These are phyloP conservation scores for Tripterygium wilfordii DNA, from an alignment of 177 flowering plant genomes.

Conservation along the genomic window DNA sequence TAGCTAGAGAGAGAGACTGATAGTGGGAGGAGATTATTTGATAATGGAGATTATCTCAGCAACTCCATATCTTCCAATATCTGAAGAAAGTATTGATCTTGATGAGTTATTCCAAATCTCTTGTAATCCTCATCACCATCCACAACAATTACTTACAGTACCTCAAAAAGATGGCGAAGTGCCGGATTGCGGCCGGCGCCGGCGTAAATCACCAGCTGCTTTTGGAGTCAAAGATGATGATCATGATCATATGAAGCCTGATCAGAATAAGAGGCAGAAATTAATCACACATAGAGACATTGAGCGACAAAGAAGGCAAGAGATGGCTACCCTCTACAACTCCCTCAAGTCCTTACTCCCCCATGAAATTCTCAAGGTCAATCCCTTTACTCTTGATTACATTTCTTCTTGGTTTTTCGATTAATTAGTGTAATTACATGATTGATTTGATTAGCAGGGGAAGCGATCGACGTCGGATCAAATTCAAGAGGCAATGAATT, in stretches of 20 bases:
- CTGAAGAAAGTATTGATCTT: no score
- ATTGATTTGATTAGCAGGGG: conserved; percentile 33
- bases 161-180: conserved; percentile 3
- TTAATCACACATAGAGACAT: conserved; percentile 25
- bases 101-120: no score
- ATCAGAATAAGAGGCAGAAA: conserved; percentile 15
- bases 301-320: conserved; percentile 36
- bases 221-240: conserved; percentile 4
- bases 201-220: neutral
- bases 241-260: no score
- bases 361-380: conserved; percentile 26
- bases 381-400: neutral
- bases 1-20: no score
- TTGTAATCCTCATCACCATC: no score
- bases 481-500: conserved; percentile 24
- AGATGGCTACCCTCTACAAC: conserved; percentile 29
- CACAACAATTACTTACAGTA: neutral
- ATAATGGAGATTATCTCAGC: no score
- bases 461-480: conserved; percentile 39
- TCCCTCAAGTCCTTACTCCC: conserved; percentile 34
- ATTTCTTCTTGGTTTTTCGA: neutral
- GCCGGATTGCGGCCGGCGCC: neutral
- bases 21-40: no score
- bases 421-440: neutral
- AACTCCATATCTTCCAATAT: no score